Evolutionary conservation across 768 basidiomycete species (phyloP).

Genomic region (Lactarius quietus): DNA sequence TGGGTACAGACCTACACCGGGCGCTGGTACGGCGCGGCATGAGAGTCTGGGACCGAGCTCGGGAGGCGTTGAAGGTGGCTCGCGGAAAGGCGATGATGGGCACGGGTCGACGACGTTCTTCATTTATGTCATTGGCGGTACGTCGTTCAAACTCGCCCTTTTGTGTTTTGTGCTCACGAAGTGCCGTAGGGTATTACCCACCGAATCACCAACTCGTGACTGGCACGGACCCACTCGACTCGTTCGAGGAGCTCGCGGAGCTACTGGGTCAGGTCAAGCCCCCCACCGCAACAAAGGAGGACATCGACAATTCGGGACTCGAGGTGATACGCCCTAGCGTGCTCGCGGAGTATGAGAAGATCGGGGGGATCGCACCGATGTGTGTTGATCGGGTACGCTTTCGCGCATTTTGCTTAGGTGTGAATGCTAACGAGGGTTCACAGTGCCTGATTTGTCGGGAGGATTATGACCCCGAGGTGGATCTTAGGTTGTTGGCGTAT

Average conservation of each 20-base stretch:
- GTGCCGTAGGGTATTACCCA: slow-evolving; percentile 71
- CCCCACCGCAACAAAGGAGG: slow-evolving; percentile 78
- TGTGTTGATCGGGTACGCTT: slow-evolving; percentile 70
- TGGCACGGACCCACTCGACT: slow-evolving; percentile 64
- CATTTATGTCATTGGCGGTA: background rate
- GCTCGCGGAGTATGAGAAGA: slow-evolving; percentile 46
- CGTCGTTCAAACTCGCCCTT: background rate
- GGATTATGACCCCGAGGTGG: slow-evolving; percentile 75
- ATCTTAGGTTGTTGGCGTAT: slow-evolving; percentile 76
- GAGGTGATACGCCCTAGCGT: slow-evolving; percentile 55
- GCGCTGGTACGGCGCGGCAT: slow-evolving; percentile 22
- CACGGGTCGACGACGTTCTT: slow-evolving; percentile 50
- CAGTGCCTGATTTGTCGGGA: slow-evolving; percentile 84
- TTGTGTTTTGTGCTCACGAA: background rate
- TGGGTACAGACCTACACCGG: slow-evolving; percentile 42
- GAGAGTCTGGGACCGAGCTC: slow-evolving; percentile 9
- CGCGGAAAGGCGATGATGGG: slow-evolving; percentile 19
- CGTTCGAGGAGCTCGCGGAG: slow-evolving; percentile 81
- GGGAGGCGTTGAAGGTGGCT: background rate
- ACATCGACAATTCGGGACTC: slow-evolving; percentile 79
- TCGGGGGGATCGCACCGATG: slow-evolving; percentile 46
- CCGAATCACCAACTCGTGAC: slow-evolving; percentile 83
- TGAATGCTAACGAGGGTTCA: background rate
- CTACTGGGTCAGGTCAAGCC: slow-evolving; percentile 73
- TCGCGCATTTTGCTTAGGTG: background rate